Percentiles rank a stretch among this genome's conserved stretches.
Conservation (phyloP, 305 asterid genomes). For the Fraxinus sp. region DNA sequence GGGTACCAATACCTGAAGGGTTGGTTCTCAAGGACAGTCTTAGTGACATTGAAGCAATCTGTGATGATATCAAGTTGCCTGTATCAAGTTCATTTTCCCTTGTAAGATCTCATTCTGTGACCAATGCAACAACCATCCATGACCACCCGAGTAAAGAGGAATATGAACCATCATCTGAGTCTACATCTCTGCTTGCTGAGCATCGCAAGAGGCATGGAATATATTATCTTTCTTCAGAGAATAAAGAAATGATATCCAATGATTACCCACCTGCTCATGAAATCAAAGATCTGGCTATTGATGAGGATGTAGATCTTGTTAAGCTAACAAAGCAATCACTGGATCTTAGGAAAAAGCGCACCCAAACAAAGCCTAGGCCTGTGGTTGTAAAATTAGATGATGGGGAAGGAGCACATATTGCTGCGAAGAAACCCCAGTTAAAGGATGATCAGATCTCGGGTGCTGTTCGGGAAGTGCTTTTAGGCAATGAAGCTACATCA, state of each 20-base stretch:
- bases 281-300: constrained; percentile 42
- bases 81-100: constrained; percentile 62
- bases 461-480: constrained; percentile 82
- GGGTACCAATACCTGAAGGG: constrained; percentile 75
- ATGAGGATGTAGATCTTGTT: constrained; percentile 56
- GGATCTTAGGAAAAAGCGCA: constrained; percentile 51
- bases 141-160: constrained; percentile 55
- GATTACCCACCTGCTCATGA: constrained; percentile 82
- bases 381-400: constrained; percentile 88
- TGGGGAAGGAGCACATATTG: constrained; percentile 41
- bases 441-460: constrained; percentile 63
- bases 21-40: constrained; percentile 70
- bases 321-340: constrained; percentile 80
- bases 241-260: constrained; percentile 38
- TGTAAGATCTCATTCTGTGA: constrained; percentile 42
- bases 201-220: constrained; percentile 88
- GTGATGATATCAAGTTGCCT: constrained; percentile 59
- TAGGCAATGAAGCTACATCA: constrained; percentile 66
- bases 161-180: constrained; percentile 45
- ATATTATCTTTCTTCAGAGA: constrained; percentile 73
- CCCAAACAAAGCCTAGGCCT: constrained; percentile 74
- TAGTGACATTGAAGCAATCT: constrained; percentile 62
- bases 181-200: constrained; percentile 75
- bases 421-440: constrained; percentile 35
- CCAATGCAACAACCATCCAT: constrained; percentile 28